Evolutionary conservation across 768 basidiomycete genomes (phyloP), one percentile per base, ranked within the genome.

Genomic region (Tricholoma hemisulphureum): DNA sequence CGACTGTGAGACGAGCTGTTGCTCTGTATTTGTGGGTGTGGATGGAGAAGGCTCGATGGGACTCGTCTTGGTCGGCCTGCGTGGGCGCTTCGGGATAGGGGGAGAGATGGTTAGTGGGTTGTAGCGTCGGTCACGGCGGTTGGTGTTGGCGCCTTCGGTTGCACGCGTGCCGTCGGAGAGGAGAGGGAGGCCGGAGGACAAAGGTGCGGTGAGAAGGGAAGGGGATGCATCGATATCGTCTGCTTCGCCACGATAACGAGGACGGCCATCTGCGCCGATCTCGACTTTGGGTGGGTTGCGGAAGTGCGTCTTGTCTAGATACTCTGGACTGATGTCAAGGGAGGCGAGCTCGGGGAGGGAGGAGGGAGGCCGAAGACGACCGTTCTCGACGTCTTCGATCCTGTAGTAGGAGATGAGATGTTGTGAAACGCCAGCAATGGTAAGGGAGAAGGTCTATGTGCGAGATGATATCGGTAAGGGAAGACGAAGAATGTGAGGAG

Each of bases 391-490:
- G 69, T 98, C 96, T 60, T 92, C 88, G 53, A 95, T 82, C 64
- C 87, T 88, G 78, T 97, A 98, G 76, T 98, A 98, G 4, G 93
- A 95, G 51, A 98, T 91, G 55, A 97, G 82, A 70, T 97, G 95
- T 67, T 97, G 94, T 1, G 92, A 82, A 32, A 89, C 89, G 23
- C 91, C 92, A 55, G 80, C 81, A 58, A 95, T 93, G 20, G 87
- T 87, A 56, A 97, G 77, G 10, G 95, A 96, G 71, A 97, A 95
- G 8, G 95, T 96, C 94, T 96, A 69, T 54, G 48, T 59, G 29
- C 59, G 58, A 26, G 50, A 51, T 39, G 55, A 28, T 23, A 28
- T 23, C 9, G 8, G 21, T 24, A 4, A 16, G 28, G n/a, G 1
- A n/a, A 4, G 7, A 28, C 8, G 41, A 9, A 28, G n/a, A 2